Evolutionary conservation across 768 basidiomycete genomes (phyloP), one percentile per base, ranked within the genome.

Genomic region (Agaricus subrufescens): DNA sequence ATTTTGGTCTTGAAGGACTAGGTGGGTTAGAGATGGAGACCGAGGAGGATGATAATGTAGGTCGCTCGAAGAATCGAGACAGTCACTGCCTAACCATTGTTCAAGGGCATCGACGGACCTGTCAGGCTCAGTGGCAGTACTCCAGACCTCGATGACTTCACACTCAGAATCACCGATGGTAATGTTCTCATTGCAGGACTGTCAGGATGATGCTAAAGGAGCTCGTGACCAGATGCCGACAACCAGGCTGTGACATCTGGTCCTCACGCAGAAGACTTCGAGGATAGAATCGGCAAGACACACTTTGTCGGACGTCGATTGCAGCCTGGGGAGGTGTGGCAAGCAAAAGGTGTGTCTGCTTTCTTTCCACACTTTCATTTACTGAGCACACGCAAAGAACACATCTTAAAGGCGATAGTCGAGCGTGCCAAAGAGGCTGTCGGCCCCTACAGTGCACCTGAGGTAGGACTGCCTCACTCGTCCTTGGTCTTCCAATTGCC

Each of bases 1-100:
- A 98, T 65, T 72, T 89, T 60, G 94, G 93, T 0, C 70, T 95
- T 30, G 94, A 98, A 63, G 95, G 94, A 0, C 72, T 94, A 1
- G 94, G 96, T 12, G 84, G 80, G 2, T 58, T 98, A 26, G 84
- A 89, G 56, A 79, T 97, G 77, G 86, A 89, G 49, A 88, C 84
- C 0, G 85, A 86, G 31, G 85, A 87, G 63, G 75, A 86, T 49
- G 83, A 89, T 58, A 81, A 89, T 67, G 92, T 93, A 61, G 25
- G 81, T 69, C 14, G 23, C 19, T 37, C 46, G 15, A 6, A 27
- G 19, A 46, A 31, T 52, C 37, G 63, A 19, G 11, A 34, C 34
- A 34, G 62, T 49, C 30, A 23, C 23, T 53, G 44, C 26, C 15
- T 46, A 43, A 37, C 25, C 26, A 39, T 27, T 29, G 10, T n/a